phyloP scores from a whole-genome alignment of 257 asterid genomes.

The Petunia secreta region DNA sequence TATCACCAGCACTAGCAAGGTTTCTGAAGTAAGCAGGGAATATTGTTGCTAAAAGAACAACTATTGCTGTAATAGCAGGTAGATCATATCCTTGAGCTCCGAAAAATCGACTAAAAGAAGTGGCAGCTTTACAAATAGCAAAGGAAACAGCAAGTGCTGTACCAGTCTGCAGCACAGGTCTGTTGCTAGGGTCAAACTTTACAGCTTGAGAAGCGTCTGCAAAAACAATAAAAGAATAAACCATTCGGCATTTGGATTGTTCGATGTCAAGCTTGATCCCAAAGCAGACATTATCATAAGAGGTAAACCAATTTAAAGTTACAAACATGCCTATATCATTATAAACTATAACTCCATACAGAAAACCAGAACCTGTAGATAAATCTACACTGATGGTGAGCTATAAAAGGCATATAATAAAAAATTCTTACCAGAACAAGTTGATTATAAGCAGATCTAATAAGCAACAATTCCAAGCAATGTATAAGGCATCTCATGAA shows the following conservation, averaged over 20 bases:
- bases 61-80: slow-evolving; percentile 63
- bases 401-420: too few relatives aligned
- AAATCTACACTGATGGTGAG: too few relatives aligned
- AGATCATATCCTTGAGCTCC: slow-evolving; percentile 66
- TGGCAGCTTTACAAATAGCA: slow-evolving; percentile 63
- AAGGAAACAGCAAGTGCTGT: slow-evolving; percentile 73
- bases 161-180: slow-evolving; percentile 54
- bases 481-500: neutral
- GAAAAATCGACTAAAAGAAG: slow-evolving; percentile 41
- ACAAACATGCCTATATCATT: too few relatives aligned
- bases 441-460: too few relatives aligned
- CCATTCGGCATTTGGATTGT: too few relatives aligned
- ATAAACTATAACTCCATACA: too few relatives aligned
- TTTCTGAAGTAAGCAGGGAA: slow-evolving; percentile 57
- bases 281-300: slow-evolving; percentile 5
- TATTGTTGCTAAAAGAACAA: slow-evolving; percentile 64
- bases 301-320: too few relatives aligned
- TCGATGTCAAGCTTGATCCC: neutral
- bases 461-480: neutral
- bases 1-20: slow-evolving; percentile 79
- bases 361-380: too few relatives aligned
- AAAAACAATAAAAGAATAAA: too few relatives aligned
- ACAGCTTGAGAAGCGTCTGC: slow-evolving; percentile 45
- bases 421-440: too few relatives aligned
- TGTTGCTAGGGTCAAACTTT: slow-evolving; percentile 43